phyloP scores from a whole-genome alignment of 2,329 filamentous ascomycete species.

The Colletotrichum sansevieriae region DNA sequence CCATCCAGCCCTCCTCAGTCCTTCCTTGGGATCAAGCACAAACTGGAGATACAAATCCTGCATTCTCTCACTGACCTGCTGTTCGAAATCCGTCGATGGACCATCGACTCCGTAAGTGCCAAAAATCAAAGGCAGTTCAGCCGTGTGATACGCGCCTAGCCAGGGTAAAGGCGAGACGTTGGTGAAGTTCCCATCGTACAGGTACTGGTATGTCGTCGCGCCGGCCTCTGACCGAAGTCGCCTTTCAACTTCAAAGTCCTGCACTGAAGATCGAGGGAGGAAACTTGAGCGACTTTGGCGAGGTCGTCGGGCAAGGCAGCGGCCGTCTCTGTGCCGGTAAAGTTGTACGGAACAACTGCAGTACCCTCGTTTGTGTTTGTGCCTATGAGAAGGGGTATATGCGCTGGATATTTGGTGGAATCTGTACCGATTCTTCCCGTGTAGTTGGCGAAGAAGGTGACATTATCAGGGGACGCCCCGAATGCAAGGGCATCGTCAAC shows the following conservation, averaged over 20 bases:
- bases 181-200: slow-evolving; percentile 1
- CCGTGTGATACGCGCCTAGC: neutral
- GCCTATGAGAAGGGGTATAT: neutral
- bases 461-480: neutral
- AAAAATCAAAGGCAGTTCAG: neutral
- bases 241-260: neutral
- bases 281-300: neutral
- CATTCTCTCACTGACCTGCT: neutral
- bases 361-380: neutral
- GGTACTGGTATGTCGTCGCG: neutral
- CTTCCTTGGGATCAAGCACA: neutral
- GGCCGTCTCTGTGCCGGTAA: neutral
- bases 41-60: neutral
- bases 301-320: neutral
- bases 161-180: neutral
- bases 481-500: neutral
- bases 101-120: neutral
- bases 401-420: neutral
- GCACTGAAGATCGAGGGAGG: neutral
- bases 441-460: neutral
- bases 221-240: neutral
- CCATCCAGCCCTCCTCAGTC: neutral
- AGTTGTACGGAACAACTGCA: slow-evolving; percentile 4
- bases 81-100: neutral
- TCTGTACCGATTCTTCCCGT: neutral